A percentile compares a stretch with the other conserved stretches of the same genome.
Evolutionary conservation across 2,329 filamentous ascomycete species (phyloP).

Genomic region (Amauroascus verrucosus): DNA sequence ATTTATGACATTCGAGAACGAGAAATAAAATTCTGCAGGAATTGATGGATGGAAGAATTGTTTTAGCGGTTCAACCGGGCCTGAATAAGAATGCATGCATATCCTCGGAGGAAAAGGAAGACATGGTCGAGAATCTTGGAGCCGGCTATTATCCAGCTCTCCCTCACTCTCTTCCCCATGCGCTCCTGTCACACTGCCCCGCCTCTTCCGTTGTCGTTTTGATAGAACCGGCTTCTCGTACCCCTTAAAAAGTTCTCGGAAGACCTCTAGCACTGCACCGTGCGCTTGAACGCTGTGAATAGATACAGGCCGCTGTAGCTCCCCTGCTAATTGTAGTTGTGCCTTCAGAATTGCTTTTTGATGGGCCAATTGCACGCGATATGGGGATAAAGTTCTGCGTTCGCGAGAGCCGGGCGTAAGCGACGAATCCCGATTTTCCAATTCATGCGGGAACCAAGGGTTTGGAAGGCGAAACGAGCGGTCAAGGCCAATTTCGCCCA

Average conservation of each 20-base stretch:
- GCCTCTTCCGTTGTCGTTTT: slow-evolving; percentile 38
- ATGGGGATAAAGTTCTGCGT: slow-evolving; percentile 47
- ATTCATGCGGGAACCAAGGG: slow-evolving; percentile 34
- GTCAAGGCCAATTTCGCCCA: slow-evolving; percentile 55
- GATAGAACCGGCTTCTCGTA: slow-evolving; percentile 43
- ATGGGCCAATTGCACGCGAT: slow-evolving; percentile 47
- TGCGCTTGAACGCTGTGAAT: slow-evolving; percentile 56
- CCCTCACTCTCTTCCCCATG: slow-evolving; percentile 24
- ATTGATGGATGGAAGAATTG: slow-evolving; percentile 67
- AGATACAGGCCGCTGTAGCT: slow-evolving; percentile 48
- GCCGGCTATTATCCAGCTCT: slow-evolving; percentile 14
- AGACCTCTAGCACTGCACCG: slow-evolving; percentile 46
- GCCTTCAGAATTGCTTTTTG: slow-evolving; percentile 48
- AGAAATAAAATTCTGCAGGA: slow-evolving; percentile 72
- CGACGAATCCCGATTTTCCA: slow-evolving; percentile 23
- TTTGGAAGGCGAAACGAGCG: slow-evolving; percentile 51
- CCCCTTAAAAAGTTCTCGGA: slow-evolving; percentile 49
- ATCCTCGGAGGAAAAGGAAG: slow-evolving; percentile 74
- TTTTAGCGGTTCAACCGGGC: slow-evolving; percentile 59
- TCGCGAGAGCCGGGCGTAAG: slow-evolving; percentile 52
- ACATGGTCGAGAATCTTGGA: slow-evolving; percentile 19
- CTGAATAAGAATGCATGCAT: slow-evolving; percentile 90
- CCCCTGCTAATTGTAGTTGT: slow-evolving; percentile 50
- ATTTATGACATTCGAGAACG: slow-evolving; percentile 79
- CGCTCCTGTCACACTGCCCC: slow-evolving; percentile 25